phyloP scores from a whole-genome alignment of 2,329 filamentous ascomycete genomes.

The Neonectria punicea region DNA sequence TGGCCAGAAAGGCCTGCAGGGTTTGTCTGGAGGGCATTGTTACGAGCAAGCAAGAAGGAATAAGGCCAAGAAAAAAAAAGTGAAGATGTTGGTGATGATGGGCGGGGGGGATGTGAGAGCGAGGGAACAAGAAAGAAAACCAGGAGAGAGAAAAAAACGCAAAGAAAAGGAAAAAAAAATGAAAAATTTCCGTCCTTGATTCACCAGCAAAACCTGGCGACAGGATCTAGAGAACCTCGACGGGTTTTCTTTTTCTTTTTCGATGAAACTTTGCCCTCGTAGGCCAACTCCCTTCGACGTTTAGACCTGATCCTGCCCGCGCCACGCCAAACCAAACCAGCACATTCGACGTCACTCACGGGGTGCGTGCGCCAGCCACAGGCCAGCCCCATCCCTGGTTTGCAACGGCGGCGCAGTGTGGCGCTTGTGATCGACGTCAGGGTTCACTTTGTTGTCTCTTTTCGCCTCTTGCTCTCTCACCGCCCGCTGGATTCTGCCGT shows the following conservation, averaged over 20 bases:
- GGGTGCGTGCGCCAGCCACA: too few species aligned
- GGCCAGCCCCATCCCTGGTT: not conserved
- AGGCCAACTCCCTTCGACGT: not conserved
- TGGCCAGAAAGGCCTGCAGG: conserved; percentile 58
- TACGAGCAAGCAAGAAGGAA: not conserved
- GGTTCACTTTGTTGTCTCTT: not conserved
- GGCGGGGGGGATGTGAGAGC: not conserved
- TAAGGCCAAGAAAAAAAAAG: not conserved
- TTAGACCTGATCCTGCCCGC: not conserved
- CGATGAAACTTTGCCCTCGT: not conserved
- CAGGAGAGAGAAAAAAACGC: too few species aligned
- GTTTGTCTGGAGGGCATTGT: conserved; percentile 41
- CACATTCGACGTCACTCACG: not conserved
- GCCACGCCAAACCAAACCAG: not conserved
- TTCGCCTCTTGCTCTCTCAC: not conserved
- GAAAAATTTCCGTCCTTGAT: not conserved
- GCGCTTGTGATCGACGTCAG: not conserved
- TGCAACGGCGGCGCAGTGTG: not conserved
- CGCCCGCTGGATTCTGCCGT: not conserved
- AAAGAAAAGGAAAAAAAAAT: not conserved
- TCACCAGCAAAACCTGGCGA: not conserved
- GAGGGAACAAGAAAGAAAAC: not conserved
- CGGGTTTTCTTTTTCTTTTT: not conserved
- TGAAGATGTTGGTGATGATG: not conserved
- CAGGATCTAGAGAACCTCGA: not conserved